Evolutionary conservation across 306 rosid genomes (phyloP).

Genomic region (Crotalaria pallida): DNA sequence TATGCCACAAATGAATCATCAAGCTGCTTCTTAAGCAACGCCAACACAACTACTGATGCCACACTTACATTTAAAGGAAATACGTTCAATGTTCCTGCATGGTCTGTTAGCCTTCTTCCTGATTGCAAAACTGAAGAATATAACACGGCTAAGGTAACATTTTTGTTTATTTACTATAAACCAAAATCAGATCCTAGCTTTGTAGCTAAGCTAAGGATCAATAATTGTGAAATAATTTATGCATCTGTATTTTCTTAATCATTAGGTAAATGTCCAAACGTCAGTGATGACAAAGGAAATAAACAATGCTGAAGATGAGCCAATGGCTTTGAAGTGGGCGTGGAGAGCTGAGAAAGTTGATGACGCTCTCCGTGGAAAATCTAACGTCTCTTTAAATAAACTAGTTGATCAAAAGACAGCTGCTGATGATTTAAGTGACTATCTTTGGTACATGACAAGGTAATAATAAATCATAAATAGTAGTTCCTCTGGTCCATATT

Average conservation of each 20-base stretch:
- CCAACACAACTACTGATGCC: conserved; percentile 27
- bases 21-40: conserved; percentile 43
- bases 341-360: conserved; percentile 43
- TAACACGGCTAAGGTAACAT: conserved; percentile 39
- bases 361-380: conserved; percentile 21
- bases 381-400: neutral
- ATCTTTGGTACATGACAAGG: conserved; percentile 64
- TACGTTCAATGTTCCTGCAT: conserved; percentile 35
- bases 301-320: conserved; percentile 43
- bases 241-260: neutral
- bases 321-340: conserved; percentile 27
- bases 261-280: conserved; percentile 49
- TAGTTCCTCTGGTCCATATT: too few species aligned
- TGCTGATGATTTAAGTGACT: conserved; percentile 35
- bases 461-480: neutral
- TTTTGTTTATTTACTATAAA: neutral
- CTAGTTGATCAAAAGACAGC: conserved; percentile 37
- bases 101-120: conserved; percentile 55
- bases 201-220: neutral
- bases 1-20: conserved; percentile 31
- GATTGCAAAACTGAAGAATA: conserved; percentile 37
- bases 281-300: conserved; percentile 31
- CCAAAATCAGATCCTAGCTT: too few species aligned
- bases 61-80: conserved; percentile 32
- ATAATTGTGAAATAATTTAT: neutral